Conservation (phyloP, 352 stramenopile species). For the Pythium pyrilobum region DNA sequence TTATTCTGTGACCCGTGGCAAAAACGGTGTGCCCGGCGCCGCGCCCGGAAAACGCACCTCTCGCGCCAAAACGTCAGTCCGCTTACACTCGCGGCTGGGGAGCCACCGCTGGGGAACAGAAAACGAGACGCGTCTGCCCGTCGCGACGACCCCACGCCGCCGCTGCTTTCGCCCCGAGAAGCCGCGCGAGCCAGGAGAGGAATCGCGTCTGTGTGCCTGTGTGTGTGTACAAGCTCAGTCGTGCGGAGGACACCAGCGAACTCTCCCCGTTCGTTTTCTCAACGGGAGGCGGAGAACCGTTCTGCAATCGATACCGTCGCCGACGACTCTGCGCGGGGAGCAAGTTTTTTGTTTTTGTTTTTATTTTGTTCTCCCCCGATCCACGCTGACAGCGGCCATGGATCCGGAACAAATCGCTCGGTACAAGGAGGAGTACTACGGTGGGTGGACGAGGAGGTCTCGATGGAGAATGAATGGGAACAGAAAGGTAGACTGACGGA, state of each 20-base stretch:
- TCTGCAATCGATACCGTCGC: neutral
- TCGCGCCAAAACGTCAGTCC: constrained; percentile 26
- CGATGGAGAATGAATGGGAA: no score
- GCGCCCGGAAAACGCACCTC: constrained; percentile 21
- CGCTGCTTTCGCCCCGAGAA: neutral
- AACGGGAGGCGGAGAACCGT: no score
- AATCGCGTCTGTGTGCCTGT: no score
- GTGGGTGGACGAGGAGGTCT: constrained; percentile 6
- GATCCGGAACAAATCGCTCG: constrained; percentile 19
- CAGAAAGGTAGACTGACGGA: no score
- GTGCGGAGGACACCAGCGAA: no score
- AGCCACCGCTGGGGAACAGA: neutral
- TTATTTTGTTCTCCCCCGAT: neutral
- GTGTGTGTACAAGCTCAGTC: no score
- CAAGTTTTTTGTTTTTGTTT: no score
- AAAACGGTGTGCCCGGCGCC: constrained; percentile 1
- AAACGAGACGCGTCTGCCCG: no score
- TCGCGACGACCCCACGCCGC: neutral
- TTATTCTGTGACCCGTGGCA: constrained; percentile 2
- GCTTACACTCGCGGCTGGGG: constrained; percentile 4
- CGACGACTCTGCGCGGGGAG: no score
- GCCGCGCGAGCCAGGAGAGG: no score
- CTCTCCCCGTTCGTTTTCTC: no score
- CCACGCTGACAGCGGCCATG: neutral
- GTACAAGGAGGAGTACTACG: constrained; percentile 30